Percentiles rank a stretch among this genome's conserved stretches.
phyloP scores from a whole-genome alignment of 2,329 filamentous ascomycete genomes.

The Parascedosporium putredinis region DNA sequence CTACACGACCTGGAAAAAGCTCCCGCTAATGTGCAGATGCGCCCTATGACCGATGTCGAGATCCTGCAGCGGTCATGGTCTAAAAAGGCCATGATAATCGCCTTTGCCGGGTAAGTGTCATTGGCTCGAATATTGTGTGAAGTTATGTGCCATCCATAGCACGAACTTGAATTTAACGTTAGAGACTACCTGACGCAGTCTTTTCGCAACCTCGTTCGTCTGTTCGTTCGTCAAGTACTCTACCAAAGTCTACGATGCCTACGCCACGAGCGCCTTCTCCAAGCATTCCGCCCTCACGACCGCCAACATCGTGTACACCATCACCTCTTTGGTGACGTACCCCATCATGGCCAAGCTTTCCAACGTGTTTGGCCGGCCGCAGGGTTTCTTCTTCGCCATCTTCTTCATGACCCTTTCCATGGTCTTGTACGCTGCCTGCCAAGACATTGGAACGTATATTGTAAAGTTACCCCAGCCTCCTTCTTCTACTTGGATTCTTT shows the following conservation, averaged over 20 bases:
- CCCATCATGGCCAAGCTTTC: constrained; percentile 50
- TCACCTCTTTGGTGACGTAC: constrained; percentile 42
- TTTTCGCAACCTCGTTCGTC: constrained; percentile 22
- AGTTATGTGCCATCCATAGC: no score
- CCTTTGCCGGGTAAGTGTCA: constrained; percentile 14
- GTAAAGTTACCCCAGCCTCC: constrained; percentile 13
- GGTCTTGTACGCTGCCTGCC: constrained; percentile 46
- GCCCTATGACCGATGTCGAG: constrained; percentile 4
- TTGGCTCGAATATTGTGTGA: no score
- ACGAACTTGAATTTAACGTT: no score
- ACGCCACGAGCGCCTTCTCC: constrained; percentile 27
- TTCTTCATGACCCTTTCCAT: constrained; percentile 30
- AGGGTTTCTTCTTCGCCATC: constrained; percentile 34
- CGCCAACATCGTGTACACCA: constrained; percentile 34
- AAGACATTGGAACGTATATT: constrained; percentile 41
- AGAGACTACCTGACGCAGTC: constrained; percentile 11
- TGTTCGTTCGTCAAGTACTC: constrained; percentile 21
- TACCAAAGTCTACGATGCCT: constrained; percentile 21
- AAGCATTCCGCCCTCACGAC: constrained; percentile 38
- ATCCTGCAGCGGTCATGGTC: constrained; percentile 18
- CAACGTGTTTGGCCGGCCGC: constrained; percentile 46
- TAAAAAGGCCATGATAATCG: constrained; percentile 15
- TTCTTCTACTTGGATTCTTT: not conserved
- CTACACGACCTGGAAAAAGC: not conserved
- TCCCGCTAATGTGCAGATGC: not conserved